phyloP scores from a whole-genome alignment of 495 filamentous ascomycete species.

The Penicillium coffeae region DNA sequence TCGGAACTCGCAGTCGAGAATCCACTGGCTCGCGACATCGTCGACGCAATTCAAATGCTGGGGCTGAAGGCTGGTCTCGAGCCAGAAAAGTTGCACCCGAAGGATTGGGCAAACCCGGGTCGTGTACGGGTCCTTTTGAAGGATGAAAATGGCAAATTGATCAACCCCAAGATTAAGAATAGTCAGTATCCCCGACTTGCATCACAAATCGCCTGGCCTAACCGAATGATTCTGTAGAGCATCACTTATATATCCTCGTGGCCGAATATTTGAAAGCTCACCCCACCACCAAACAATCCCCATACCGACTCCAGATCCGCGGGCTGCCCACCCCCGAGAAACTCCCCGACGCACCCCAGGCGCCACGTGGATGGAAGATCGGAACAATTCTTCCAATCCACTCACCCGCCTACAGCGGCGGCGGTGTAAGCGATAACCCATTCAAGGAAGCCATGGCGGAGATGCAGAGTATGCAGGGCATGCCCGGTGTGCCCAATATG shows the following conservation, averaged over 20 bases:
- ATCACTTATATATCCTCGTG: slow-evolving; percentile 78
- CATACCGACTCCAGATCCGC: slow-evolving; percentile 61
- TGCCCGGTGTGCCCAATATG: slow-evolving; percentile 47
- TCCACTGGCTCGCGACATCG: slow-evolving; percentile 86
- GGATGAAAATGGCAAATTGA: slow-evolving; percentile 43
- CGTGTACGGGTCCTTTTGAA: slow-evolving; percentile 77
- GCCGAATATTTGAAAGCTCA: slow-evolving; percentile 68
- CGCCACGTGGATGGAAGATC: slow-evolving; percentile 92
- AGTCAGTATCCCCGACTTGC: slow-evolving; percentile 48
- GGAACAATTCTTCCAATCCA: slow-evolving; percentile 78
- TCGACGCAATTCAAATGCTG: slow-evolving; percentile 71
- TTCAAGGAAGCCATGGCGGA: slow-evolving; percentile 97
- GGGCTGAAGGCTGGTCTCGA: slow-evolving; percentile 78
- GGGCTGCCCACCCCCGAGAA: slow-evolving; percentile 64
- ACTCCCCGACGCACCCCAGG: slow-evolving; percentile 63
- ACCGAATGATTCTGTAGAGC: slow-evolving; percentile 47
- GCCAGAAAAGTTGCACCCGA: slow-evolving; percentile 86
- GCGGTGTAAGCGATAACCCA: slow-evolving; percentile 92
- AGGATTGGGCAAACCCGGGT: slow-evolving; percentile 96
- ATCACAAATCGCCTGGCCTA: background rate
- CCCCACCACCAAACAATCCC: slow-evolving; percentile 67
- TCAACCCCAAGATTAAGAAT: slow-evolving; percentile 63
- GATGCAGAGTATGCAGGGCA: slow-evolving; percentile 65
- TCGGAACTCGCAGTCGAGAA: slow-evolving; percentile 69
- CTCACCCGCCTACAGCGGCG: slow-evolving; percentile 82